Base-by-base conservation (phyloP, 2,329 filamentous ascomycete species). In the Chaetomiaceae sp. region DNA sequence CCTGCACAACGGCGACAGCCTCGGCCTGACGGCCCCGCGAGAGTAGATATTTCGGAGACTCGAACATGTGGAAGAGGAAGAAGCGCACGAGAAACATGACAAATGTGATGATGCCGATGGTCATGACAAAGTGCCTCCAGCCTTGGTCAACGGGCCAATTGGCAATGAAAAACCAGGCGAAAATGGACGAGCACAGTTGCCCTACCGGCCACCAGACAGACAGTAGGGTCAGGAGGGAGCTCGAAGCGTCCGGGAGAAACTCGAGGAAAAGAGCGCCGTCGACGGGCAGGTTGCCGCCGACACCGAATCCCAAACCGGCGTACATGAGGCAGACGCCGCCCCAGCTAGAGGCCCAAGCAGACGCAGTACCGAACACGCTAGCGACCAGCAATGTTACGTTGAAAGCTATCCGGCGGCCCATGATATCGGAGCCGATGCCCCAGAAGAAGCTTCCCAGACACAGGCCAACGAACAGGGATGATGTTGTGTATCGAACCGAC, bases 141-240 rank as follows among this genome's bases (percentile, higher is more conserved):
- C 88, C 89, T 71, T 87, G 78, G 41, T 87, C 76, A 4, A 76
- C 75, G 8, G 81, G 82, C 73, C 79, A 88, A 58, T 81, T 80
- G 25, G 85, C 81, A 51, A 94, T 85, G 60, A 85, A 89, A 41
- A 77, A 86, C 89, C 87, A 92, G 6, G 86, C 88, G 43, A 89
- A 75, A 5, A 87, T 69, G 2, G 84, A 86, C 1, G 86, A 83
- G 51, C 86, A 78, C 7, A 95, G 75, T 65, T 94, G 88, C 5
- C 89, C 90, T 16, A 95, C 71, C 0, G 89, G 87, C 89, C 90
- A 95, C 86, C 88, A 94, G 7, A 90, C 80, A 6, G 87, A 90
- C n/a, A 95, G 75, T 43, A 92, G 75, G 0, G 89, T 94, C 27
- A 94, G 73, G 13, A 94, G 77, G 29, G 83, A 82, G 57, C 82